phyloP scores from a whole-genome alignment of 2,329 filamentous ascomycete species.

The Aaosphaeria arxii region DNA sequence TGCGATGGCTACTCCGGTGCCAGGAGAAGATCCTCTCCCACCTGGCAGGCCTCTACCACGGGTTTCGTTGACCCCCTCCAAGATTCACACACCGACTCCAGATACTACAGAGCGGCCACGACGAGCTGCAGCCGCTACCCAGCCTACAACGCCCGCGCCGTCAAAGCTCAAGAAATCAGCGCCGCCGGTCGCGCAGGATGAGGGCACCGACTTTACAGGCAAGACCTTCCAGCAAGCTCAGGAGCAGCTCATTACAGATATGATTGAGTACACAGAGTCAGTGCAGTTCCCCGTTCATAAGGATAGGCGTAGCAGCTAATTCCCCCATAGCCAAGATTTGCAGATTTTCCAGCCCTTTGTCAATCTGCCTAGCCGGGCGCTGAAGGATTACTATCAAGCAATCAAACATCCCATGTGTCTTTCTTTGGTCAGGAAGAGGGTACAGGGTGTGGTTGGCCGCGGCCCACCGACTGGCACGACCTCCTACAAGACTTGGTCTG shows the following conservation, averaged over 20 bases:
- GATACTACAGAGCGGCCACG: constrained; percentile 29
- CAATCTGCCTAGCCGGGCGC: constrained; percentile 68
- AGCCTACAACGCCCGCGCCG: constrained; percentile 28
- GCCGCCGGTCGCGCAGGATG: constrained; percentile 5
- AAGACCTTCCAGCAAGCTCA: constrained; percentile 81
- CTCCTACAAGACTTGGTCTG: constrained; percentile 78
- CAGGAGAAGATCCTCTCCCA: constrained; percentile 47
- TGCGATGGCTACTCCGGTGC: constrained; percentile 71
- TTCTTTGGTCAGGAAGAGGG: constrained; percentile 71
- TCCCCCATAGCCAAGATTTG: constrained; percentile 49
- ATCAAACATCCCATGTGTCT: constrained; percentile 80
- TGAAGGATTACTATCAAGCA: constrained; percentile 83
- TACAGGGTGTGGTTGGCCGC: constrained; percentile 70
- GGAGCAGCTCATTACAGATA: constrained; percentile 76
- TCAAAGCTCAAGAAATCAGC: constrained; percentile 27
- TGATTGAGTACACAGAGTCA: constrained; percentile 56
- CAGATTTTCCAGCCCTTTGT: constrained; percentile 73
- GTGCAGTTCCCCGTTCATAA: constrained; percentile 1
- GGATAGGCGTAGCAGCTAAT: constrained; percentile 2
- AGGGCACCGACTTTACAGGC: constrained; percentile 59
- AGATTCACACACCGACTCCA: constrained; percentile 13
- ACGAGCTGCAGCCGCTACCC: constrained; percentile 24
- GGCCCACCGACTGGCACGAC: constrained; percentile 58
- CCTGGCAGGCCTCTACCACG: constrained; percentile 26
- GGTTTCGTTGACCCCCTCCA: constrained; percentile 19